Conservation (phyloP, 2,329 filamentous ascomycete species). For the Graphiopsis chlorocephala region DNA sequence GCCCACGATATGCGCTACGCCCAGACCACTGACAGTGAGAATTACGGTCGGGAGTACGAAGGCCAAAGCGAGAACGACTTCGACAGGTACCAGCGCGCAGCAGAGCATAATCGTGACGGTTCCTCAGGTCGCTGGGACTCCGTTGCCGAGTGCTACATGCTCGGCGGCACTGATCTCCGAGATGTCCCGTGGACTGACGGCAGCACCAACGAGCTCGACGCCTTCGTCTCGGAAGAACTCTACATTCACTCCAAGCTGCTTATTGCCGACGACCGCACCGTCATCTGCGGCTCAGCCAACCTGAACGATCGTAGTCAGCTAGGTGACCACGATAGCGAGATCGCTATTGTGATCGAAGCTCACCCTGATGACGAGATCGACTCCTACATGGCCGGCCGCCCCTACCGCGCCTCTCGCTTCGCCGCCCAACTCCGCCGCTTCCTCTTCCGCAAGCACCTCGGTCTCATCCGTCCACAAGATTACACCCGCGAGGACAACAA, state of each 20-base stretch:
- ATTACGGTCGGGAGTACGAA: constrained; percentile 37
- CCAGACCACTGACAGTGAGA: constrained; percentile 35
- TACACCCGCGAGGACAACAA: constrained; percentile 59
- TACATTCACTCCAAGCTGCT: constrained; percentile 68
- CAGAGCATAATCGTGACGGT: constrained; percentile 49
- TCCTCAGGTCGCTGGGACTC: constrained; percentile 65
- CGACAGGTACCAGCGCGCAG: constrained; percentile 68
- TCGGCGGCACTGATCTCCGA: constrained; percentile 67
- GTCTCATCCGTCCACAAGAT: constrained; percentile 72
- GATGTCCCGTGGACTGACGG: constrained; percentile 59
- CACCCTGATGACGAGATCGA: constrained; percentile 61
- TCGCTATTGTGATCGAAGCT: constrained; percentile 86
- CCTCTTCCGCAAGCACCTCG: constrained; percentile 89
- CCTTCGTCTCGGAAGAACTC: constrained; percentile 62
- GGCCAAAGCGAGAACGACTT: constrained; percentile 23
- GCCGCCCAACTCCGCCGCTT: constrained; percentile 78
- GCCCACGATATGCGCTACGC: constrained; percentile 58
- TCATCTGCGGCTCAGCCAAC: constrained; percentile 76
- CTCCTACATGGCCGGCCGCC: constrained; percentile 69
- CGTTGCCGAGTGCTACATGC: constrained; percentile 80
- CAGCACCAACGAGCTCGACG: constrained; percentile 56
- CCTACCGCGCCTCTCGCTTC: constrained; percentile 70
- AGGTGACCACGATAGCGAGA: constrained; percentile 80
- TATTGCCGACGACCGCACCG: constrained; percentile 77
- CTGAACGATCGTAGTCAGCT: constrained; percentile 74